Conservation (phyloP, 257 asterid species). For the Solanum boliviense region DNA sequence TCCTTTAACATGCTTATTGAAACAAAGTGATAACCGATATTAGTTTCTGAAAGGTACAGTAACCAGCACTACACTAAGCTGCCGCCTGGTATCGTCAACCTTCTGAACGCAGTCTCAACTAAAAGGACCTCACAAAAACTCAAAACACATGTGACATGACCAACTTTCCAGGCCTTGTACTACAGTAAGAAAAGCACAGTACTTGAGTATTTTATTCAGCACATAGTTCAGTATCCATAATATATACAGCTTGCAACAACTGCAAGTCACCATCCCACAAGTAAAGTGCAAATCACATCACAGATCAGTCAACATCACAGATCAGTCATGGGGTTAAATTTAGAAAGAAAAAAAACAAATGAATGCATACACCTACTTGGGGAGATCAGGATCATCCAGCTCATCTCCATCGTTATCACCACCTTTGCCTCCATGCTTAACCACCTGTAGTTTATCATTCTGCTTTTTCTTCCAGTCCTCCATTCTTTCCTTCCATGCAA, state of each 20-base stretch:
- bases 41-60: neutral
- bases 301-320: conserved; percentile 38
- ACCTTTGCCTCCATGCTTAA: conserved; percentile 67
- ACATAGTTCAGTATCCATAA: neutral
- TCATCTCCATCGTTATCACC: conserved; percentile 51
- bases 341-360: neutral
- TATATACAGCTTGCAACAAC: conserved; percentile 2
- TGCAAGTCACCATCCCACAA: conserved; percentile 12
- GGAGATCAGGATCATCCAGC: conserved; percentile 81
- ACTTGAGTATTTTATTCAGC: neutral
- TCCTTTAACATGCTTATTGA: neutral
- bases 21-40: neutral
- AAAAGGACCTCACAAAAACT: neutral
- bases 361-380: conserved; percentile 57
- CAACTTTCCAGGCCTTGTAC: neutral
- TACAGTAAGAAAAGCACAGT: neutral
- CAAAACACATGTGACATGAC: neutral
- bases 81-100: neutral
- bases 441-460: conserved; percentile 82
- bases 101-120: neutral
- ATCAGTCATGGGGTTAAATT: conserved; percentile 11
- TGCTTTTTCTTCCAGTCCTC: conserved; percentile 97
- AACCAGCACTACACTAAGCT: neutral
- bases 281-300: conserved; percentile 18
- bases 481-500: conserved; percentile 99